Base-by-base conservation (phyloP, 768 basidiomycete species). In the Pisolithus albus region DNA sequence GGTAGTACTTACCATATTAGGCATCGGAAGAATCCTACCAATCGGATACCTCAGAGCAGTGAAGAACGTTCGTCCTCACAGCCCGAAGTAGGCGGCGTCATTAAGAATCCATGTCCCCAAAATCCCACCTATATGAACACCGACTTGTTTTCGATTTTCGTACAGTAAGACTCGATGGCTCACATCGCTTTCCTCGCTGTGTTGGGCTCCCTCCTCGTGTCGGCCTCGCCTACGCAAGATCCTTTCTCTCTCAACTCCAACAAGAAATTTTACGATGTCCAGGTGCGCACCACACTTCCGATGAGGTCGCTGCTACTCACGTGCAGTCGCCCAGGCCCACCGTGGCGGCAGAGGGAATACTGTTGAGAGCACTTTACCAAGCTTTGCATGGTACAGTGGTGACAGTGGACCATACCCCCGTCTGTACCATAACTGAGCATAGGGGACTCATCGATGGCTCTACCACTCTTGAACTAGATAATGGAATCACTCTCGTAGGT, bases 371-470 rank as follows among this genome's bases (percentile, higher is more conserved):
- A 83, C 79, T 11, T 70, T 90, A 24, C 83, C 83, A 2, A 77
- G 81, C 53, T 90, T 90, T 66, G 88, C 88, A 52, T 86, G 85
- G 86, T 86, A 70, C 52, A 57, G 23, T 51, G 30, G 39, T 44
- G 23, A 46, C 38, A 23, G 34, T 44, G 24, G 49, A 68, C 52
- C 13, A 42, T 52, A 44, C 39, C 30, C 51, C n/a, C 19, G 48
- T 40, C 28, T 44, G 18, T 44, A 26, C 47, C 46, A 52, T 41
- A 47, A 45, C 53, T 49, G 30, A 52, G 40, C 54, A 32, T 55
- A 87, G 86, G 83, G 88, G 79, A 19, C 72, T 90, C 52, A 77
- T 90, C 46, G 79, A 85, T 56, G 88, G 86, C 23, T 82, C 82
- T 23, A 84, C 83, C 1, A 87, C 86, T 1, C 73, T 92, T 11